These are phyloP conservation scores for Cryptococcus sp. DNA, from an alignment of 1,284 basidiomycete genomes.

Conservation along the genomic window DNA sequence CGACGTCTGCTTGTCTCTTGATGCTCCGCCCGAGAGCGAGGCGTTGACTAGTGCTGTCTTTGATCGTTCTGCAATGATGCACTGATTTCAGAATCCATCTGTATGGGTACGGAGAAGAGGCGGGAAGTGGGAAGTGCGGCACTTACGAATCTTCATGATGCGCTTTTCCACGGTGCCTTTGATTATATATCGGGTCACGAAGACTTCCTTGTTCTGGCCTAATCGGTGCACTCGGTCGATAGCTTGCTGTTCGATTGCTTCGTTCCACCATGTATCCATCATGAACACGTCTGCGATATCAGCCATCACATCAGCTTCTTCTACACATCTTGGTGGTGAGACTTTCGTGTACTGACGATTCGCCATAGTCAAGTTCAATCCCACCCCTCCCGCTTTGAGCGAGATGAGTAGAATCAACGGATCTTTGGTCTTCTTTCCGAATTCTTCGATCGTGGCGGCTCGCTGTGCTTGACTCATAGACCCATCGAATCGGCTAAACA, in stretches of 20 bases:
- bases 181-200: slow-evolving; percentile 84
- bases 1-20: slow-evolving; percentile 40
- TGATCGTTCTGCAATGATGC: slow-evolving; percentile 35
- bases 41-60: slow-evolving; percentile 54
- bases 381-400: slow-evolving; percentile 91
- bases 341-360: slow-evolving; percentile 31
- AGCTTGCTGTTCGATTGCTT: slow-evolving; percentile 83
- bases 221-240: slow-evolving; percentile 60
- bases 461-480: slow-evolving; percentile 86
- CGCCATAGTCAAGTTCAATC: slow-evolving; percentile 65
- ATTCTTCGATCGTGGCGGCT: slow-evolving; percentile 70
- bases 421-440: slow-evolving; percentile 66
- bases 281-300: slow-evolving; percentile 77
- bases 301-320: no score
- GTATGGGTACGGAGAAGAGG: neutral
- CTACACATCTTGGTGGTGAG: neutral
- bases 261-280: slow-evolving; percentile 98
- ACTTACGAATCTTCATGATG: slow-evolving; percentile 73
- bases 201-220: slow-evolving; percentile 60
- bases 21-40: slow-evolving; percentile 42
- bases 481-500: slow-evolving; percentile 77
- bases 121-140: neutral
- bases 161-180: slow-evolving; percentile 66
- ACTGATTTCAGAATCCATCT: neutral
- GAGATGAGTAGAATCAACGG: slow-evolving; percentile 84